These are phyloP conservation scores for Mucuna pruriens DNA, from an alignment of 306 rosid species.

Conservation along the genomic window DNA sequence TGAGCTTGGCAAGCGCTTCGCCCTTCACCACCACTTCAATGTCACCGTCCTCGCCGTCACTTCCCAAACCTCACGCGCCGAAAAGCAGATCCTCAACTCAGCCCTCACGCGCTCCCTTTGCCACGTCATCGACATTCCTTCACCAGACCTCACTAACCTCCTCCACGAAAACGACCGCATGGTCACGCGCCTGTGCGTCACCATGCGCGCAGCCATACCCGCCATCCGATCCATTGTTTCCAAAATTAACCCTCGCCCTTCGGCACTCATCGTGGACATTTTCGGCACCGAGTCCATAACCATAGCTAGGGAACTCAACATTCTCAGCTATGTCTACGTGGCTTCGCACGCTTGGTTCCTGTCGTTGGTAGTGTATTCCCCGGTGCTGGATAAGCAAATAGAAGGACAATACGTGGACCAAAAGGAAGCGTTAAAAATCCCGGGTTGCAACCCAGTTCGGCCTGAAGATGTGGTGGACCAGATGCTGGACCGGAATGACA, in stretches of 20 bases:
- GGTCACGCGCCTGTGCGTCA: slow-evolving; percentile 4
- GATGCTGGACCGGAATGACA: slow-evolving; percentile 42
- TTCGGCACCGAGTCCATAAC: slow-evolving; percentile 39
- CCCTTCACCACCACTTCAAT: slow-evolving; percentile 31
- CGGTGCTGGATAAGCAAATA: slow-evolving; percentile 25
- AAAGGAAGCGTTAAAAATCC: slow-evolving; percentile 41
- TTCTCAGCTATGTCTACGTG: slow-evolving; percentile 38
- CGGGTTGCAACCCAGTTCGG: slow-evolving; percentile 43
- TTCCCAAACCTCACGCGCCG: slow-evolving; percentile 41
- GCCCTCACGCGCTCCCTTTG: background rate
- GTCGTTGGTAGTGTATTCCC: slow-evolving; percentile 20
- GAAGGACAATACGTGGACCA: slow-evolving; percentile 47
- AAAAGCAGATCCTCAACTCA: slow-evolving; percentile 34
- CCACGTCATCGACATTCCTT: slow-evolving; percentile 47
- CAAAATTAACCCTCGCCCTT: background rate
- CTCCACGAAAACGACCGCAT: background rate
- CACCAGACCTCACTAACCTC: slow-evolving; percentile 11
- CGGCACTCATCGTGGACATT: slow-evolving; percentile 45
- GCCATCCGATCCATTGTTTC: slow-evolving; percentile 22
- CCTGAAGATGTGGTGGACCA: slow-evolving; percentile 43
- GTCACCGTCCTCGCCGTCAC: slow-evolving; percentile 52
- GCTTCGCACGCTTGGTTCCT: slow-evolving; percentile 44
- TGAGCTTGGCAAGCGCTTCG: slow-evolving; percentile 53
- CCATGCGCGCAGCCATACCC: slow-evolving; percentile 43
- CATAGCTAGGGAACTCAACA: slow-evolving; percentile 43